A percentile compares a stretch with the other conserved stretches of the same genome.
phyloP scores from a whole-genome alignment of 163 green algal genomes.

The Scenedesmus sp. region DNA sequence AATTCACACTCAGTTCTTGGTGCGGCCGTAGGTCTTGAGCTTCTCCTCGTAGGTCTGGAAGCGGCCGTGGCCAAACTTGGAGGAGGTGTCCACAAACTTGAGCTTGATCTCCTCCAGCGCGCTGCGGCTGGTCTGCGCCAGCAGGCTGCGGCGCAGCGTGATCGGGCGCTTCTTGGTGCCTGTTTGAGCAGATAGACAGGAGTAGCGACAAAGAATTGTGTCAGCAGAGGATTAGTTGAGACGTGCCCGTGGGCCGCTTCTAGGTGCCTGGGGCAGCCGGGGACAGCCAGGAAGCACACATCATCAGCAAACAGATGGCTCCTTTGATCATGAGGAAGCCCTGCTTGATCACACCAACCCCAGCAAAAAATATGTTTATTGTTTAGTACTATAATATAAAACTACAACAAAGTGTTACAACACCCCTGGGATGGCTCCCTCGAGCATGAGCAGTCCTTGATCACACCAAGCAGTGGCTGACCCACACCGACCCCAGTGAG shows the following conservation, averaged over 20 bases:
- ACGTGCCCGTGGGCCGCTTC: neutral
- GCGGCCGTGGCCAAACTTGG: slow-evolving; percentile 97
- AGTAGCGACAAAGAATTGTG: neutral
- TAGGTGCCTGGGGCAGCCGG: neutral
- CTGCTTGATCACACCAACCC: slow-evolving; percentile 82
- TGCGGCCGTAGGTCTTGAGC: slow-evolving; percentile 58
- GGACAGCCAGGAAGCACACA: no score
- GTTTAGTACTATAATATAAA: no score
- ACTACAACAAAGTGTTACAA: slow-evolving; percentile 36
- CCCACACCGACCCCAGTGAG: no score
- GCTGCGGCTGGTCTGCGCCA: slow-evolving; percentile 91
- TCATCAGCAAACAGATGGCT: neutral
- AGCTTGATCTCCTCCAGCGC: slow-evolving; percentile 97
- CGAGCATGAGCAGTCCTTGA: slow-evolving; percentile 99
- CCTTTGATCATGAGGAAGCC: slow-evolving; percentile 99
- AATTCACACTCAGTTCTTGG: slow-evolving; percentile 48
- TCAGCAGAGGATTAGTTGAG: neutral
- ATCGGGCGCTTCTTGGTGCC: slow-evolving; percentile 97
- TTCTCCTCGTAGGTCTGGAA: slow-evolving; percentile 98
- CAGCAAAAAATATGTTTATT: neutral
- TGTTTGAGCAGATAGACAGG: slow-evolving; percentile 65
- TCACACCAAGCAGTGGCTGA: slow-evolving; percentile 67
- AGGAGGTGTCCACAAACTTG: slow-evolving; percentile 98
- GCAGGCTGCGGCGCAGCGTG: slow-evolving; percentile 94
- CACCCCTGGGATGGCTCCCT: slow-evolving; percentile 69